phyloP scores from a whole-genome alignment of 2,329 filamentous ascomycete species.

The Exophiala calicioides region DNA sequence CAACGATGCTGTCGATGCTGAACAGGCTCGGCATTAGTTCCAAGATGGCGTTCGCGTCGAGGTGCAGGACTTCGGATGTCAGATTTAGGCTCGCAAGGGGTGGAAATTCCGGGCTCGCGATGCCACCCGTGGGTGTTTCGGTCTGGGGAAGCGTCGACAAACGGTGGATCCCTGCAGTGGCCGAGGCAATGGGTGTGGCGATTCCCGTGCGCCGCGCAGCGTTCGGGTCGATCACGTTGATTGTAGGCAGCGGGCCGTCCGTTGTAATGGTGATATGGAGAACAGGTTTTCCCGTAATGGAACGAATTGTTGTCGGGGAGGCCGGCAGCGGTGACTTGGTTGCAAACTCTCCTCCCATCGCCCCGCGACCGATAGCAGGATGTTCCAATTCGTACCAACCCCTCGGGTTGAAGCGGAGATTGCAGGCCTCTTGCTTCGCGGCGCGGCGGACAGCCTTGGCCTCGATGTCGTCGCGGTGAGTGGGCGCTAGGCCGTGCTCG shows the following conservation, averaged over 20 bases:
- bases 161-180: conserved; percentile 19
- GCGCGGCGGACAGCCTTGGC: conserved; percentile 46
- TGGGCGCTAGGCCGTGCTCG: conserved; percentile 42
- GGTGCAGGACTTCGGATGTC: conserved; percentile 38
- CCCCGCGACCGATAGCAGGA: conserved; percentile 41
- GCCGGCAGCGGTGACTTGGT: conserved; percentile 8
- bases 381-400: conserved; percentile 50
- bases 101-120: conserved; percentile 12
- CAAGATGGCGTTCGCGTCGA: conserved; percentile 44
- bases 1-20: conserved; percentile 50
- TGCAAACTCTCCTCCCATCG: conserved; percentile 22
- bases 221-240: conserved; percentile 40
- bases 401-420: conserved; percentile 46
- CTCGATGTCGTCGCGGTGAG: conserved; percentile 45
- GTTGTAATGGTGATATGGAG: conserved; percentile 46
- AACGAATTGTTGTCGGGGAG: conserved; percentile 16
- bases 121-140: conserved; percentile 39
- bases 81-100: conserved; percentile 47
- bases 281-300: conserved; percentile 28
- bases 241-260: conserved; percentile 40
- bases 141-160: conserved; percentile 42
- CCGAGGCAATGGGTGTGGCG: conserved; percentile 16
- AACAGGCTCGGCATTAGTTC: conserved; percentile 49
- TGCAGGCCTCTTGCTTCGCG: conserved; percentile 49
- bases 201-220: conserved; percentile 34